Evolutionary conservation across 192 early-diverging fungal species (phyloP), one percentile per base, ranked within the genome.

Genomic region (Piromyces finnis): DNA sequence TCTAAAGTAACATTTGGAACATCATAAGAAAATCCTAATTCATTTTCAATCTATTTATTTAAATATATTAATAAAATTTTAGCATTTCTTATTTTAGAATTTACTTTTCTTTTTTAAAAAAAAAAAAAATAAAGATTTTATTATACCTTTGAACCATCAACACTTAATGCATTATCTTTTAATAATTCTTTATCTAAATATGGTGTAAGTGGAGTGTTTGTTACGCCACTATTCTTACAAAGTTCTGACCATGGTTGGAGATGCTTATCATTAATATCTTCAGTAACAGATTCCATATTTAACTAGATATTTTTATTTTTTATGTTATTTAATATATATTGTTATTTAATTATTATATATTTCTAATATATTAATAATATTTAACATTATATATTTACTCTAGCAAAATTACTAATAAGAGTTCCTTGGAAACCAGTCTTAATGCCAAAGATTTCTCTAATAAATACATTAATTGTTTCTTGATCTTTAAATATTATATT

Each of bases 251-350:
- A 98, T 26, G 97, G 97, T 32, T 92, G 92, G 79, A 98, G 85
- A 79, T 97, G 94, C 84, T 92, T 94, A 81, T 97, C 96, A 80
- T 98, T 98, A 81, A 94, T 93, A 28, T 96, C 95, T 81, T 98
- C 96, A 7, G 94, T 93, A 26, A 96, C 90, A 17, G 91, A 91
- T 77, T 92, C 89, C 78, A 95, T 88, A 82, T 95, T 92, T n/a
- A 95, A 85, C 91, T 95, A 81, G 30, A 68, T 14, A 30, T 79
- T 78, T 29, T 87, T 80, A 28, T 78, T 77, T 16, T 27, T 81
- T 36, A 82, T 88, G 78, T 27, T 39, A 32, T 77, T 85, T 30
- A 13, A 28, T 41, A 78, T 79, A 41, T 35, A 79, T 0, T 41
- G 68, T 17, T 79, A 41, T n/a, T n/a, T n/a, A n/a, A n/a, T n/a